Base-by-base conservation (phyloP, 768 basidiomycete genomes). In the Sporobolomyces pararoseus region DNA sequence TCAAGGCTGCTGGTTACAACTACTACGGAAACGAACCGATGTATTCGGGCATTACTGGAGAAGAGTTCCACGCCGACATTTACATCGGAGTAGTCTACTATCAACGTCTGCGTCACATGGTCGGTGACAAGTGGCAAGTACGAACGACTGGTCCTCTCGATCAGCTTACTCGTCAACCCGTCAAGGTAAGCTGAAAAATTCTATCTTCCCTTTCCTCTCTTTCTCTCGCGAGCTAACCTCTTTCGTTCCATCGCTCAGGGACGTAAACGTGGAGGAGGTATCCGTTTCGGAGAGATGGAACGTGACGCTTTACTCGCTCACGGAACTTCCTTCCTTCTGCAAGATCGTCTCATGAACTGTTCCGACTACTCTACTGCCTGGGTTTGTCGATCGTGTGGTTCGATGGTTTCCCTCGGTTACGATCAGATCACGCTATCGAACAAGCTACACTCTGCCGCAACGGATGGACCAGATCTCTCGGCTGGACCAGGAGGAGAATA, bases 251-350 rank as follows among this genome's bases (percentile, higher is more conserved):
- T n/a, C n/a, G n/a, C n/a, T n/a, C n/a, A 91, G 93, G 96, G 96
- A 65, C 89, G 96, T 70, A 98, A 97, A 85, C 89, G 93, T 63
- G 91, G 90, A 51, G 96, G 96, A 76, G 96, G 96, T 77, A 99
- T 99, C 78, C 93, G 96, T 64, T 98, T 99, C 79, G 96, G 96
- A 76, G 96, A 99, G 82, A 99, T 99, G 96, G 96, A 99, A 80
- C 89, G 96, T 62, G 96, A 99, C 78, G 96, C 96, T 16, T 85
- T 99, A 60, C 94, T 99, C 75, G 96, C 96, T 4, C 96, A 99
- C 80, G 96, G 96, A 52, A 96, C 96, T 19, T 93, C 94, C 2
- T 99, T 96, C 87, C 84, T 99, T 47, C 86, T 99, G 29, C 96
- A 99, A 83, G 96, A 99, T 81, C 85, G 96, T 66, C 82, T 99